phyloP scores from a whole-genome alignment of 2,329 filamentous ascomycete species.

The Sphaerulina populicola region DNA sequence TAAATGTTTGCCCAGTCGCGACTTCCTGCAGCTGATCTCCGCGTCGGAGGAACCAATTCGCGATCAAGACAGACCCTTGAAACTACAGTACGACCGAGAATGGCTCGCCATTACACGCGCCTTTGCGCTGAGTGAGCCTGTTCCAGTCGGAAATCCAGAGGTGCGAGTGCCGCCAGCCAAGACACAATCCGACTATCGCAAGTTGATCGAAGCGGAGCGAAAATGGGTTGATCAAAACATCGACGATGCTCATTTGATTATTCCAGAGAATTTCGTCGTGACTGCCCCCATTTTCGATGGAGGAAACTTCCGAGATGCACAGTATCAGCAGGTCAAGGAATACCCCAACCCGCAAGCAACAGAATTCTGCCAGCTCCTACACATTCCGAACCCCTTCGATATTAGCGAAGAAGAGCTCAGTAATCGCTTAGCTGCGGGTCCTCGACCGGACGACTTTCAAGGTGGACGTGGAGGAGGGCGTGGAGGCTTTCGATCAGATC shows the following conservation, averaged over 20 bases:
- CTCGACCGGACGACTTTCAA: constrained; percentile 37
- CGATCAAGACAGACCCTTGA: constrained; percentile 41
- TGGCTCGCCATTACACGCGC: constrained; percentile 90
- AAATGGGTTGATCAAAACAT: constrained; percentile 76
- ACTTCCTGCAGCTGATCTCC: constrained; percentile 73
- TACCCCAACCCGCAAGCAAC: constrained; percentile 81
- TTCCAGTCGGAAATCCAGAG: constrained; percentile 55
- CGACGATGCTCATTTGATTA: constrained; percentile 42
- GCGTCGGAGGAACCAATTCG: constrained; percentile 44
- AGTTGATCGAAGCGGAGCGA: constrained; percentile 60
- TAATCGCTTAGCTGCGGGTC: constrained; percentile 51
- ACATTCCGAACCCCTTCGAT: constrained; percentile 67
- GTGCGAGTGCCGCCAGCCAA: constrained; percentile 51
- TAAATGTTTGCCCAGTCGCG: constrained; percentile 72
- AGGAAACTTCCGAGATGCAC: constrained; percentile 22
- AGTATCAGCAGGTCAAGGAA: constrained; percentile 45
- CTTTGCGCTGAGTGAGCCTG: constrained; percentile 53
- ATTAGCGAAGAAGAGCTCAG: constrained; percentile 62
- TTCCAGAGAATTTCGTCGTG: constrained; percentile 69
- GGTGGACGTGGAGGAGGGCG: constrained; percentile 21
- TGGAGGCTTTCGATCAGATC: constrained; percentile 22
- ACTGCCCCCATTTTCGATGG: constrained; percentile 65
- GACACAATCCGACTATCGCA: constrained; percentile 34
- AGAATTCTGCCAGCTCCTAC: constrained; percentile 70
- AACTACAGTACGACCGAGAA: constrained; percentile 76